Evolutionary conservation across 2,329 filamentous ascomycete species (phyloP), one percentile per base, ranked within the genome.

Genomic region (Neurospora crassa): DNA sequence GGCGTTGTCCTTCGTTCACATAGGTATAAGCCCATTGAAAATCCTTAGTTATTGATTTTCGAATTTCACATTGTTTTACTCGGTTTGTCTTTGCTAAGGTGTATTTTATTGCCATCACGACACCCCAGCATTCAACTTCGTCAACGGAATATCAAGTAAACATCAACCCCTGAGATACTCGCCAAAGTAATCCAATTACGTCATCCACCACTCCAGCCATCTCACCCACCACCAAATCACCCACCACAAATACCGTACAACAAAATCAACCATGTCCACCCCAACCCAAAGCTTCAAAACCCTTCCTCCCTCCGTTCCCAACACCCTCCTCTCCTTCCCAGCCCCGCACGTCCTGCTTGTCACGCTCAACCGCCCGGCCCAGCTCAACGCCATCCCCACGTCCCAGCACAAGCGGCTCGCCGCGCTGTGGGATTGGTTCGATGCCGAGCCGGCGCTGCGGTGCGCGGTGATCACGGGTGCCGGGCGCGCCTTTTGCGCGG

Each of bases 401-500:
- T 76, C 81, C 4, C 82, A 83, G 77, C 86, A 89, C 79, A 78
- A 80, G 70, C 82, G 82, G 70, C 82, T 89, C 43, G 82, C 82
- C 72, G 73, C 74, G 1, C 81, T 88, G 37, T 81, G 76, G 74
- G 73, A 81, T 18, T 91, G 88, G 86, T 90, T 87, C 78, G 90
- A 92, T 76, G 78, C 77, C n/a, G 86, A 91, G 78, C 86, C 88
- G 1, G 79, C 79, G 1, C 83, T 92, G 67, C 86, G 87, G 67
- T 89, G 87, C 76, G 89, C 87, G 67, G 83, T 92, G 2, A 77
- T 92, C 67, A 91, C 89, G 0, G 90, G 90, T 24, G 80, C 82
- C 0, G 89, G 89, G 0, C 82, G 88, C 11, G 88, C 89, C 0
- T 92, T 92, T 76, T 92, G 89, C 78, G 88, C 89, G 0, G 90